phyloP scores from a whole-genome alignment of 805 yeast species.

The Candida qinlingensis region DNA sequence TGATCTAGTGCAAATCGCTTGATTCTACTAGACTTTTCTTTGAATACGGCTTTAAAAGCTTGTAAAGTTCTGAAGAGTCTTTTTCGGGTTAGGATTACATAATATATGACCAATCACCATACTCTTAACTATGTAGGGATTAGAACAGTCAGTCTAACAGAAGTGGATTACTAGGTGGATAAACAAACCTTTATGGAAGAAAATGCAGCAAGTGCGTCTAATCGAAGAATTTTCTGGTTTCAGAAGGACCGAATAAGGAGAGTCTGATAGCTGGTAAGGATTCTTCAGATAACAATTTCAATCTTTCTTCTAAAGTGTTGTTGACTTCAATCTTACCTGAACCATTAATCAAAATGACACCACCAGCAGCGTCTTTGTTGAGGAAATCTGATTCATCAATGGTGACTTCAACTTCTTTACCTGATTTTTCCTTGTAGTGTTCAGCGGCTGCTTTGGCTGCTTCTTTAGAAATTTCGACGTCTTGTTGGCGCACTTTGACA shows the following conservation, averaged over 20 bases:
- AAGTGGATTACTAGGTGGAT: neutral
- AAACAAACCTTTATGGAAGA: neutral
- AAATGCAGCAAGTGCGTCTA: slow-evolving; percentile 27
- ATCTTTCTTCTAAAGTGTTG: slow-evolving; percentile 93
- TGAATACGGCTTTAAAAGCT: too few species aligned
- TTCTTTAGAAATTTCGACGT: slow-evolving; percentile 50
- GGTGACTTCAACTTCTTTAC: slow-evolving; percentile 47
- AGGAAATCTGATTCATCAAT: slow-evolving; percentile 55
- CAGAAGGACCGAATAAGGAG: slow-evolving; percentile 82
- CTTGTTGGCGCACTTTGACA: slow-evolving; percentile 64
- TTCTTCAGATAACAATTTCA: slow-evolving; percentile 71
- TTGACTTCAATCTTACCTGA: slow-evolving; percentile 82
- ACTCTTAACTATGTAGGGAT: too few species aligned
- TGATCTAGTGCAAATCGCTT: neutral
- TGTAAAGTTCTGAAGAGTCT: too few species aligned
- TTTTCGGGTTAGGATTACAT: too few species aligned
- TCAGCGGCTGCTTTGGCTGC: slow-evolving; percentile 58
- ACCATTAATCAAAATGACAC: slow-evolving; percentile 66
- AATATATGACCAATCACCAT: too few species aligned
- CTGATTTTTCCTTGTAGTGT: slow-evolving; percentile 58
- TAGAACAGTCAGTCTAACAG: too few species aligned
- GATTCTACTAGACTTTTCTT: too few species aligned
- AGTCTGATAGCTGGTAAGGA: slow-evolving; percentile 90
- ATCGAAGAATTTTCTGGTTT: slow-evolving; percentile 86
- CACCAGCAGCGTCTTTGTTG: slow-evolving; percentile 72